phyloP scores from a whole-genome alignment of 164 flowering plant genomes.

The Magnolia changhungtana region DNA sequence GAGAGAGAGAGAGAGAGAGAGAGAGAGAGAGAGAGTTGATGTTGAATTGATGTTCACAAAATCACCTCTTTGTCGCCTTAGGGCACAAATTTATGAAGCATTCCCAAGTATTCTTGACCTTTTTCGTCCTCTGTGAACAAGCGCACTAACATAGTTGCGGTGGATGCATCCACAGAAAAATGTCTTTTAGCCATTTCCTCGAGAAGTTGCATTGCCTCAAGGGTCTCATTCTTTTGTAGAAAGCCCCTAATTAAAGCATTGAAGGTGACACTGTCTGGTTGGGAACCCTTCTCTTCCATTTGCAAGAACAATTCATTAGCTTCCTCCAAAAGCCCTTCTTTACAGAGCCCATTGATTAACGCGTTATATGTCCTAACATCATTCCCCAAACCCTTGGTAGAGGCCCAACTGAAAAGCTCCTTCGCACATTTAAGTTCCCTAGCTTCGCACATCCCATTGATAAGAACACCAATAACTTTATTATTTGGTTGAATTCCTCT shows the following conservation, averaged over 20 bases:
- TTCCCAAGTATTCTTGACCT: constrained; percentile 19
- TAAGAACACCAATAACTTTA: constrained; percentile 28
- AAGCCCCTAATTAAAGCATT: constrained; percentile 37
- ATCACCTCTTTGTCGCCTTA: neutral
- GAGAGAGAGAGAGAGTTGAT: too few relatives aligned
- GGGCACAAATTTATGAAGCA: constrained; percentile 35
- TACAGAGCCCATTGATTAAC: constrained; percentile 3
- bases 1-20: too few relatives aligned
- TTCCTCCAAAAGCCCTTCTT: constrained; percentile 4
- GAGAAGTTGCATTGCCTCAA: constrained; percentile 37
- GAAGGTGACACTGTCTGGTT: constrained; percentile 37
- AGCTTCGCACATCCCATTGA: constrained; percentile 27
- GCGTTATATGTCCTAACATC: neutral
- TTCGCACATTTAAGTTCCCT: constrained; percentile 37
- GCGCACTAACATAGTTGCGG: constrained; percentile 31
- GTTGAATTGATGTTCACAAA: neutral
- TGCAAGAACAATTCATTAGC: constrained; percentile 10
- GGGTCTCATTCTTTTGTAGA: constrained; percentile 22
- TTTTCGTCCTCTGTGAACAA: constrained; percentile 30
- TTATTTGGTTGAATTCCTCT: constrained; percentile 12
- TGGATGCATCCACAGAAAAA: constrained; percentile 33
- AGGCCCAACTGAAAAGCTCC: constrained; percentile 30
- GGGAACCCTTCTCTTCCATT: constrained; percentile 47
- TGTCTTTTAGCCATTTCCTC: constrained; percentile 39
- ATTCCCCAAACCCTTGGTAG: neutral